Evolutionary conservation across 306 rosid species (phyloP).

Genomic region (Hylodesmum podocarpum): DNA sequence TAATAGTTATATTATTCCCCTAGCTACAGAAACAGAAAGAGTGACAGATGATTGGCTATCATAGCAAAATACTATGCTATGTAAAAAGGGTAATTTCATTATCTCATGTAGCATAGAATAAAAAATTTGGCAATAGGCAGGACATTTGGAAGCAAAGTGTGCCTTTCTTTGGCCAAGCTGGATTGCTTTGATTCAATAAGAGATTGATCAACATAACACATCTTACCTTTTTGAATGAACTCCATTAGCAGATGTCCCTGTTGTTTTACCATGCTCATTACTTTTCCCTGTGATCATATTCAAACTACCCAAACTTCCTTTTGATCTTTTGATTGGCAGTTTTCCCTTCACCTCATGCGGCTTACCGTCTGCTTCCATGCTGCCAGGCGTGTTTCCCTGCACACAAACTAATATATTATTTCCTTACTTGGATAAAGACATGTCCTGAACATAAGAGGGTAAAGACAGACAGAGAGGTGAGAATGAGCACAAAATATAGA

Average conservation of each 20-base stretch:
- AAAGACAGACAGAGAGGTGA: conserved; percentile 1
- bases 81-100: background rate
- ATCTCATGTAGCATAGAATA: background rate
- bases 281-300: conserved; percentile 96
- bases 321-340: conserved; percentile 92
- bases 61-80: background rate
- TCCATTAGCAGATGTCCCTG: conserved; percentile 83
- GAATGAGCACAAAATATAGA: conserved; percentile 5
- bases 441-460: background rate
- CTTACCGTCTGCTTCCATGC: conserved; percentile 80
- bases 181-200: conserved; percentile 7
- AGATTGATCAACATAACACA: conserved; percentile 26
- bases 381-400: conserved; percentile 85
- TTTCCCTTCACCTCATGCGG: conserved; percentile 90
- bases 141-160: background rate
- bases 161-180: background rate
- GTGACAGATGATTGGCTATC: background rate
- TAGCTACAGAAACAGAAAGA: background rate
- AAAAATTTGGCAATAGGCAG: background rate
- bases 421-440: conserved; percentile 29
- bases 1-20: background rate
- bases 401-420: conserved; percentile 38
- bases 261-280: conserved; percentile 70
- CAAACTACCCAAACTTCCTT: conserved; percentile 97
- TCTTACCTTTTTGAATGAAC: conserved; percentile 83